phyloP scores from a whole-genome alignment of 306 rosid genomes.

The Corylus avellana region DNA sequence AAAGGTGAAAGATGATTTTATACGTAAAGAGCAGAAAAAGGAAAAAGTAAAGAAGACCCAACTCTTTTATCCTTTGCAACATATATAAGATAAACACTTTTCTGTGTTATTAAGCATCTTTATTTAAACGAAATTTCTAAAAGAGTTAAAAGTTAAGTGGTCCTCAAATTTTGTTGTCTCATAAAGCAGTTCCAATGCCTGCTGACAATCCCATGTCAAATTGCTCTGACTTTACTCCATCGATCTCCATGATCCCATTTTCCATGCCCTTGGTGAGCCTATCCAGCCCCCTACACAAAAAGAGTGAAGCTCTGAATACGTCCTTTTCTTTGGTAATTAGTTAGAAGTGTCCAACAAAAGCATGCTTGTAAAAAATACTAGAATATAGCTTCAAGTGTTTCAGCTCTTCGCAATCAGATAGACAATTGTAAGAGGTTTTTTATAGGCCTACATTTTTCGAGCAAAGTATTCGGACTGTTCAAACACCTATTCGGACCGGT shows the following conservation, averaged over 20 bases:
- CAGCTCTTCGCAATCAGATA: too few species aligned
- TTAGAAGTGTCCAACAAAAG: too few species aligned
- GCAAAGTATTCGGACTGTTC: too few species aligned
- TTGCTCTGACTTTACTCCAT: not conserved
- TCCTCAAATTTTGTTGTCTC: not conserved
- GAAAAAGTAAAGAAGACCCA: not conserved
- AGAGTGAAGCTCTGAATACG: too few species aligned
- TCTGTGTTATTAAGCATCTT: slow-evolving; percentile 18
- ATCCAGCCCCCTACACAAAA: not conserved
- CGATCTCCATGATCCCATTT: too few species aligned
- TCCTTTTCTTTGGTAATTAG: not conserved
- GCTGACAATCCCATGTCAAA: not conserved
- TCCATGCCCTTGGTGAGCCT: not conserved
- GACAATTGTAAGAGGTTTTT: too few species aligned
- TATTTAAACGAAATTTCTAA: slow-evolving; percentile 7
- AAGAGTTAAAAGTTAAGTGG: slow-evolving; percentile 17
- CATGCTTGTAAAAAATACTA: too few species aligned
- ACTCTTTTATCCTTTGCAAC: slow-evolving; percentile 14
- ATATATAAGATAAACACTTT: not conserved
- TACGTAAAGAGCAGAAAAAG: slow-evolving; percentile 11
- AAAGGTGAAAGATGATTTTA: slow-evolving; percentile 9
- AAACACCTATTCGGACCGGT: too few species aligned
- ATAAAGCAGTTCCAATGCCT: slow-evolving; percentile 7
- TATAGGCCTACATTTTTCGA: too few species aligned
- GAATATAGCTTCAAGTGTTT: too few species aligned